These are phyloP conservation scores for Smithsoniella earleae DNA, from an alignment of 163 green algal species.

Conservation along the genomic window DNA sequence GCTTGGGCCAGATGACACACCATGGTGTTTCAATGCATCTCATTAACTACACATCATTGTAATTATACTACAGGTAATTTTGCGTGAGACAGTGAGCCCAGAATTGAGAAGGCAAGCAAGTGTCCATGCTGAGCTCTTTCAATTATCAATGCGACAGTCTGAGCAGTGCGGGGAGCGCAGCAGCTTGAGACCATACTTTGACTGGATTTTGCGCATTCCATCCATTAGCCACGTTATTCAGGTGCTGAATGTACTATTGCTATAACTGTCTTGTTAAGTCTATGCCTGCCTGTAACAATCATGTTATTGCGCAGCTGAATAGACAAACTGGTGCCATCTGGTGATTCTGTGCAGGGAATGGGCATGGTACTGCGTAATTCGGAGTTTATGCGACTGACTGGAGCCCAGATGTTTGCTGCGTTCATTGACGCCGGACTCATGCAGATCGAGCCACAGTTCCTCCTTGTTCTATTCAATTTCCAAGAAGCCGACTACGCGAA, in stretches of 20 bases:
- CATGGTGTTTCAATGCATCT: neutral
- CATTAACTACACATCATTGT: neutral
- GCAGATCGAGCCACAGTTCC: neutral
- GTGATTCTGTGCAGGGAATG: conserved; percentile 5
- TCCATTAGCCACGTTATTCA: too few species aligned
- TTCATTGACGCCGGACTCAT: neutral
- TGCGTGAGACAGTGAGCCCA: neutral
- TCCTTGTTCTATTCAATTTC: neutral
- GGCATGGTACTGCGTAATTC: neutral
- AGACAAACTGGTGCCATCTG: too few species aligned
- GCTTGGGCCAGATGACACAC: neutral
- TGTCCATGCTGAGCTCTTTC: too few species aligned
- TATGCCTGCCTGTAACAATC: neutral
- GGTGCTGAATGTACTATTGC: neutral
- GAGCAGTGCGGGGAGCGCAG: too few species aligned
- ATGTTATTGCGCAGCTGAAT: neutral
- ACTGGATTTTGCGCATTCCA: too few species aligned
- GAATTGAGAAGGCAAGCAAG: neutral
- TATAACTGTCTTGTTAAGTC: neutral
- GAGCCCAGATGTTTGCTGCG: neutral
- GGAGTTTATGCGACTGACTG: neutral
- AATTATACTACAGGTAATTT: neutral
- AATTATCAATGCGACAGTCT: too few species aligned
- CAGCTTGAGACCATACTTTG: too few species aligned
- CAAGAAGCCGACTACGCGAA: neutral